These are phyloP conservation scores for Madurella mycetomatis DNA, from an alignment of 2,329 filamentous ascomycete genomes.

Conservation along the genomic window DNA sequence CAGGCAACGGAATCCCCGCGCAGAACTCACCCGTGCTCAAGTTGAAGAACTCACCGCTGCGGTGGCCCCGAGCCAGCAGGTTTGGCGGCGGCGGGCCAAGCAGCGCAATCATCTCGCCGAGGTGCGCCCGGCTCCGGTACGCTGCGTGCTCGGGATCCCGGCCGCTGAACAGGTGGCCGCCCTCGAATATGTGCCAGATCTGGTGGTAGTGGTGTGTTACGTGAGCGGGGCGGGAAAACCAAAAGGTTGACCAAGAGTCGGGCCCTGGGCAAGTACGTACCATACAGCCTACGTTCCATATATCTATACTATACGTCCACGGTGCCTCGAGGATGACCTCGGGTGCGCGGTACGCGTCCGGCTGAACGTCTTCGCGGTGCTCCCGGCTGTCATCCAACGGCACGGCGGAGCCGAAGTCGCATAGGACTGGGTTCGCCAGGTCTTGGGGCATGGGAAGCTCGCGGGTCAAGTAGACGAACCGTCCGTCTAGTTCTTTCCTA, in stretches of 20 bases:
- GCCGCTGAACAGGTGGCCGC: conserved; percentile 17
- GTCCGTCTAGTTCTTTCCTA: background rate
- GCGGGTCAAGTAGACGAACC: background rate
- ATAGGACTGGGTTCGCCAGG: background rate
- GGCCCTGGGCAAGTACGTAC: background rate
- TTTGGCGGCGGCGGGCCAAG: conserved; percentile 39
- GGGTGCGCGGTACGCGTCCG: background rate
- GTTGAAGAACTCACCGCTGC: background rate
- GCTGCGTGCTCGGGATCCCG: conserved; percentile 36
- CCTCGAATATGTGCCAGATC: background rate
- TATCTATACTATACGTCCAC: background rate
- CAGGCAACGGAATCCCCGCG: background rate
- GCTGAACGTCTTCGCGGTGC: background rate
- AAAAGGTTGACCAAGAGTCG: too few species aligned
- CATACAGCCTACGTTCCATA: background rate
- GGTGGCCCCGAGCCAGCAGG: conserved; percentile 23
- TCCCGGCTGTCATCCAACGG: background rate
- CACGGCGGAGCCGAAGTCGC: background rate
- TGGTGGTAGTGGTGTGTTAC: background rate
- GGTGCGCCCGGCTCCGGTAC: conserved; percentile 43
- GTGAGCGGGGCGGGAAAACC: too few species aligned
- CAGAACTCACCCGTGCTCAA: background rate
- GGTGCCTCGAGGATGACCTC: background rate
- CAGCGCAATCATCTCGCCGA: conserved; percentile 44
- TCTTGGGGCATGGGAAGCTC: background rate